Evolutionary conservation across 306 rosid species (phyloP).

Genomic region (Gillenia trifoliata): DNA sequence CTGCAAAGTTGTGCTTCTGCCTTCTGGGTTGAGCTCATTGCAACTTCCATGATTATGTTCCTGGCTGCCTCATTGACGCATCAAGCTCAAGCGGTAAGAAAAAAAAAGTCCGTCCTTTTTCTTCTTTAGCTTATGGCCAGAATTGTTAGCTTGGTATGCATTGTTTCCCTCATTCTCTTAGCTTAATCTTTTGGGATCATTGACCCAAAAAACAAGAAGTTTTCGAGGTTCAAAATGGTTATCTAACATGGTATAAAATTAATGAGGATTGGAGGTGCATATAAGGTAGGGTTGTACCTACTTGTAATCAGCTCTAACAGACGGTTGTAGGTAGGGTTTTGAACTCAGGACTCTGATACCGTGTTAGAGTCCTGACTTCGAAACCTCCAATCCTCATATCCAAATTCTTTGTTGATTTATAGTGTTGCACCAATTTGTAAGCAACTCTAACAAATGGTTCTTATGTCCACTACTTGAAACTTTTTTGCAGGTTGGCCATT

Average conservation of each 20-base stretch:
- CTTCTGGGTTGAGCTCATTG: constrained; percentile 74
- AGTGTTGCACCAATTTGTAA: too few relatives aligned
- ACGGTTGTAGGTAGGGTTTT: too few relatives aligned
- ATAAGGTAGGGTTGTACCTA: too few relatives aligned
- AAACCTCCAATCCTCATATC: not conserved
- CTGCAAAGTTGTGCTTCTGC: constrained; percentile 55
- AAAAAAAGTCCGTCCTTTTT: not conserved
- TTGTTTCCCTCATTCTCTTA: not conserved
- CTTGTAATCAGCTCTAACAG: too few relatives aligned
- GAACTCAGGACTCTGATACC: too few relatives aligned
- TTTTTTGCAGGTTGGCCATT: constrained; percentile 52
- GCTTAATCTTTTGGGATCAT: not conserved
- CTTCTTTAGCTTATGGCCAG: not conserved
- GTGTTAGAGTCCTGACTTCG: not conserved
- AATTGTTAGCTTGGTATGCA: not conserved
- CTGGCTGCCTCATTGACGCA: constrained; percentile 56
- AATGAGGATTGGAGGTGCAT: too few relatives aligned
- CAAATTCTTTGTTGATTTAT: too few relatives aligned
- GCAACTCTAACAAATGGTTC: not conserved
- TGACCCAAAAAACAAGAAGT: too few relatives aligned
- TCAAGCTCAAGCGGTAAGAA: constrained; percentile 53
- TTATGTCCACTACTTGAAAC: not conserved
- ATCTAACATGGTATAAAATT: not conserved
- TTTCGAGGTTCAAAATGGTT: not conserved
- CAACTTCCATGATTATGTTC: constrained; percentile 72